These are phyloP conservation scores for Rhynchospora breviuscula DNA, from an alignment of 176 grass and related monocot species.

Conservation along the genomic window DNA sequence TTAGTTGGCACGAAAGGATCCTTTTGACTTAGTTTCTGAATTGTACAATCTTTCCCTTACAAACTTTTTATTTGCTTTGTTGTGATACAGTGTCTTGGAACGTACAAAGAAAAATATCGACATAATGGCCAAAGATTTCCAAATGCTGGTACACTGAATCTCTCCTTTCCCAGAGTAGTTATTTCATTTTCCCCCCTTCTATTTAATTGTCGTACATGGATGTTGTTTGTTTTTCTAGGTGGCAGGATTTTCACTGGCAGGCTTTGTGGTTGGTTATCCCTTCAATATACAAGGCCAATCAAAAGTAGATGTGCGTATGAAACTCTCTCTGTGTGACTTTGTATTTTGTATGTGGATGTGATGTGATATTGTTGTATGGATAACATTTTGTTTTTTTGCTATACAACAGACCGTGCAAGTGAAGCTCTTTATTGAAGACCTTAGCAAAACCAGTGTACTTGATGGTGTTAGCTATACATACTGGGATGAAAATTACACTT, in stretches of 20 bases:
- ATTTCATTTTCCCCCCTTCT: neutral
- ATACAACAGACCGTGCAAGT: conserved; percentile 60
- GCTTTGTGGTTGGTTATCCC: conserved; percentile 74
- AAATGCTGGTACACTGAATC: conserved; percentile 52
- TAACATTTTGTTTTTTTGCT: conserved; percentile 37
- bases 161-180: neutral
- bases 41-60: neutral
- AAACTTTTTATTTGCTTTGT: neutral
- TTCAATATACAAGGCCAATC: conserved; percentile 62
- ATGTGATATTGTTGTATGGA: neutral
- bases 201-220: neutral
- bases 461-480: conserved; percentile 62
- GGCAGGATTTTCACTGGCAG: conserved; percentile 45
- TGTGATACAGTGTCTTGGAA: conserved; percentile 64
- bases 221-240: conserved; percentile 42
- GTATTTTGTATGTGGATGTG: neutral
- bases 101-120: conserved; percentile 74
- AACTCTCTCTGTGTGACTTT: neutral
- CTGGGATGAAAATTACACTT: conserved; percentile 95
- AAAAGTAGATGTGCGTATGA: conserved; percentile 35
- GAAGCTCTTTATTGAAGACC: conserved; percentile 69
- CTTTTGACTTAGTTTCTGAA: neutral
- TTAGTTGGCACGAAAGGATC: neutral
- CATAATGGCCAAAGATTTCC: conserved; percentile 61
- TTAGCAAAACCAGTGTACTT: conserved; percentile 63